phyloP scores from a whole-genome alignment of 371 early-diverging fungal genomes.

The Umbelopsis sp. region DNA sequence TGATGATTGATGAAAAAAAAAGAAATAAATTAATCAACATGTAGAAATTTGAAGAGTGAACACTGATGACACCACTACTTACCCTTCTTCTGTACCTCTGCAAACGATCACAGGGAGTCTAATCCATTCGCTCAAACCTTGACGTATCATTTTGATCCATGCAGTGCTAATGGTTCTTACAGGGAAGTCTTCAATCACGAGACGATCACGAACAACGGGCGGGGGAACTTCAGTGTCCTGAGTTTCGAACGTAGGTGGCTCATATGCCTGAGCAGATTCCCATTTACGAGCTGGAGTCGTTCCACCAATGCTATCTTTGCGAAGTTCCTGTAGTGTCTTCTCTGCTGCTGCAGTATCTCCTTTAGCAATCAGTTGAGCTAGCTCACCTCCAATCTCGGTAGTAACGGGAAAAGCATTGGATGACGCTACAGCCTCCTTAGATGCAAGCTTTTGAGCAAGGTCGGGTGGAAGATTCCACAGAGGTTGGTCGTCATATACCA shows the following conservation, averaged over 20 bases:
- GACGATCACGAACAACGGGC: constrained; percentile 60
- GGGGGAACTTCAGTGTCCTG: constrained; percentile 72
- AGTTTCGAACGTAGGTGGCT: constrained; percentile 55
- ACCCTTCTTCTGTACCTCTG: constrained; percentile 63
- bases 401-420: constrained; percentile 30
- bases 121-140: constrained; percentile 71
- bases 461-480: constrained; percentile 32
- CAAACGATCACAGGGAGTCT: constrained; percentile 71
- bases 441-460: constrained; percentile 26
- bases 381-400: constrained; percentile 27
- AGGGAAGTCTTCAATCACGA: constrained; percentile 71
- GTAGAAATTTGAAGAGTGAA: background rate
- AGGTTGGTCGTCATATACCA: constrained; percentile 67
- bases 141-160: constrained; percentile 78
- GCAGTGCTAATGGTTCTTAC: constrained; percentile 64
- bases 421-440: constrained; percentile 30
- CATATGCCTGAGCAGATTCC: constrained; percentile 61
- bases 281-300: constrained; percentile 34
- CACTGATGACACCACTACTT: constrained; percentile 2
- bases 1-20: no score
- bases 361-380: constrained; percentile 21
- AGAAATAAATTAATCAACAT: no score
- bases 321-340: background rate
- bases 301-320: constrained; percentile 13
- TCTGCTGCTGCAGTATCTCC: background rate